Evolutionary conservation across 345 rosid genomes (phyloP), one percentile per base, ranked within the genome.

Genomic region (Dimocarpus longan): DNA sequence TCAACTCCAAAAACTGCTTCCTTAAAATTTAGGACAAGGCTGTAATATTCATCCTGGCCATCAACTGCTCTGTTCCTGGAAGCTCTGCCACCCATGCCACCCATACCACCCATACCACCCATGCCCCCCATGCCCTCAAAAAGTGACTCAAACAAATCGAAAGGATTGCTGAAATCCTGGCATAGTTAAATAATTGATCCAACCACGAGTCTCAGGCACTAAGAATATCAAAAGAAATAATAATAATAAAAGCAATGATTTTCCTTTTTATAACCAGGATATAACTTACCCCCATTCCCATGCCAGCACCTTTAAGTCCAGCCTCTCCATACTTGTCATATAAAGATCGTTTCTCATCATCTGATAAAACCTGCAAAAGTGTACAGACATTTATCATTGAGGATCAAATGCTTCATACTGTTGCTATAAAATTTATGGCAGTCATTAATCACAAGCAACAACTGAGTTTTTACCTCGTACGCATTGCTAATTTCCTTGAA

Each of bases 401-500:
- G 32, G 57, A 71, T 63, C 46, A 81, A 60, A 59, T 26, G 39
- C 54, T 79, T 57, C 48, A 21, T 40, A 70, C 42, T 60, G 52
- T 44, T 71, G 13, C 50, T 52, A 63, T 7, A 68, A 52, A 50
- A 42, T 70, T 39, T 54, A 50, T 39, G 43, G 74, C 44, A 39
- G 50, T 77, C 21, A 76, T 19, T 74, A 42, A 40, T 26, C 70
- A 52, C 70, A 66, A 78, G 54, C 73, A 59, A 70, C 66, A 62
- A 59, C 64, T 54, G 48, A 62, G 78, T n/a, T 62, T 79, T 83
- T 74, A 93, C 99, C 98, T 97, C 99, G 32, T 97, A 97, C 10
- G 98, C 99, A 83, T 97, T 97, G 73, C 99, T 93, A 80, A 97
- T 97, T 59, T 97, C 98, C 92, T 94, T 97, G 82, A 97, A 94